Evolutionary conservation across 73 alveolate species (phyloP).

Genomic region (Uronychia binucleata): DNA sequence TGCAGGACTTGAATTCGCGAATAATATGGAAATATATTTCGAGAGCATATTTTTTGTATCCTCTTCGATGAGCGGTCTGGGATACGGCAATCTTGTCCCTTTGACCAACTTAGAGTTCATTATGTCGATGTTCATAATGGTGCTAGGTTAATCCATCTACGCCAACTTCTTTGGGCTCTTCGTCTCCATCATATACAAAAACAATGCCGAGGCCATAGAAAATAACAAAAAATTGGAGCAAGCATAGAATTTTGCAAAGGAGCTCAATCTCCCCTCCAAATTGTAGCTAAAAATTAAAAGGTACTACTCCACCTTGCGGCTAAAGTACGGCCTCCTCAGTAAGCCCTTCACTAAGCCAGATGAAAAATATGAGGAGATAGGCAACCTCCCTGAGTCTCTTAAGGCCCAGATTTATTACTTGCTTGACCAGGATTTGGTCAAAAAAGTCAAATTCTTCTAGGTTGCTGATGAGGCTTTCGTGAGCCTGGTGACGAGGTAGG

Average conservation of each 20-base stretch:
- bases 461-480: constrained; percentile 44
- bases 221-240: constrained; percentile 30
- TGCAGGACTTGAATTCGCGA: background rate
- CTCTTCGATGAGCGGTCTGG: constrained; percentile 44
- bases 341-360: background rate
- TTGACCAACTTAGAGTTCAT: constrained; percentile 24
- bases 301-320: constrained; percentile 20
- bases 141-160: constrained; percentile 28
- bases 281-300: constrained; percentile 14
- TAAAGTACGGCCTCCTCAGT: constrained; percentile 19
- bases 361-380: constrained; percentile 7
- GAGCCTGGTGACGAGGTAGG: background rate
- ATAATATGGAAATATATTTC: constrained; percentile 19
- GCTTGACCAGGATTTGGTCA: constrained; percentile 15
- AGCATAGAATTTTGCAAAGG: constrained; percentile 41
- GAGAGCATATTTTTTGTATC: constrained; percentile 43
- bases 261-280: constrained; percentile 17
- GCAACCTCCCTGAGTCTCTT: background rate
- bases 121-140: constrained; percentile 34
- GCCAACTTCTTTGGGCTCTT: constrained; percentile 50
- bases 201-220: constrained; percentile 24
- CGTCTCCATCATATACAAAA: constrained; percentile 19
- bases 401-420: background rate
- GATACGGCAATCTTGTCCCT: constrained; percentile 29
- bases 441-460: constrained; percentile 47